phyloP scores from a whole-genome alignment of 345 rosid genomes.

The Pugionium cornutum region DNA sequence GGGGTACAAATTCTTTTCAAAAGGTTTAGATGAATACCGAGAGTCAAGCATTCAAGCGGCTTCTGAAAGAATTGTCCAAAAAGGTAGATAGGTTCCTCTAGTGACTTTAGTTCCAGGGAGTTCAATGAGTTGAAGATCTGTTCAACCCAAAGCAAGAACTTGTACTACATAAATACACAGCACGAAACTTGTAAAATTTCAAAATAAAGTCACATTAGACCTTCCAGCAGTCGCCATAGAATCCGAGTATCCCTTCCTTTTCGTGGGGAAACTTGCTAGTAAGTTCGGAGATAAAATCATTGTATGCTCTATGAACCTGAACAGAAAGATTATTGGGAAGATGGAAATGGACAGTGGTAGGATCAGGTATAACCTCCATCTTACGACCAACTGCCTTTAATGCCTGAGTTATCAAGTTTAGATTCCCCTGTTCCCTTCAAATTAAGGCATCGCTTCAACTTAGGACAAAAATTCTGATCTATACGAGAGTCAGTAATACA shows the following conservation, averaged over 20 bases:
- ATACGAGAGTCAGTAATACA: background rate
- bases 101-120: conserved; percentile 86
- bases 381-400: conserved; percentile 84
- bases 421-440: conserved; percentile 69
- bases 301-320: conserved; percentile 71
- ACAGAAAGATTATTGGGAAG: conserved; percentile 75
- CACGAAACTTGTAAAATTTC: conserved; percentile 12
- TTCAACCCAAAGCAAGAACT: conserved; percentile 18
- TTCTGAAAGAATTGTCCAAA: conserved; percentile 93
- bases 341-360: conserved; percentile 93
- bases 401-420: conserved; percentile 87
- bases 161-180: background rate
- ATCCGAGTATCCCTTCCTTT: conserved; percentile 76
- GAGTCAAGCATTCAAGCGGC: conserved; percentile 87
- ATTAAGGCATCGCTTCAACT: conserved; percentile 22
- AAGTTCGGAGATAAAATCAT: conserved; percentile 65
- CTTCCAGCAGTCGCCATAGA: conserved; percentile 93
- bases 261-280: conserved; percentile 78
- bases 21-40: conserved; percentile 46
- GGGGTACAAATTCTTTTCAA: background rate
- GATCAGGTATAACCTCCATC: conserved; percentile 95
- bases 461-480: background rate
- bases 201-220: conserved; percentile 48
- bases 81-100: conserved; percentile 93
- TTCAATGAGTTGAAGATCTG: conserved; percentile 90